Conservation (phyloP, 2,329 filamentous ascomycete genomes). For the Eurotiales sp. region DNA sequence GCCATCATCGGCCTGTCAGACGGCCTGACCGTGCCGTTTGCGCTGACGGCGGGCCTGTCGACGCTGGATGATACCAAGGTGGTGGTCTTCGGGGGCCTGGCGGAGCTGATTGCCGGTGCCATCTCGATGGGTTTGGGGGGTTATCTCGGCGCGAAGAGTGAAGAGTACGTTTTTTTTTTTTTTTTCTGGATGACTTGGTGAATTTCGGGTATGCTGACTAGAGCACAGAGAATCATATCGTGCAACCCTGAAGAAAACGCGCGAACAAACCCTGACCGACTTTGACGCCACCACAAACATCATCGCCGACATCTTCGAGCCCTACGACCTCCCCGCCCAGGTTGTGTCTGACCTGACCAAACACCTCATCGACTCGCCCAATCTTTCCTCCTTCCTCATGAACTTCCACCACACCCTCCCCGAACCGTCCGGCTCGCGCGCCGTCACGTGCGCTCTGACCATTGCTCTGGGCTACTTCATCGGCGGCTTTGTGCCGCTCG, state of each 20-base stretch:
- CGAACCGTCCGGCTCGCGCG: constrained; percentile 36
- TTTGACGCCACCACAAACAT: constrained; percentile 27
- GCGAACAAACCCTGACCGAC: constrained; percentile 28
- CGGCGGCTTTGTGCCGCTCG: constrained; percentile 47
- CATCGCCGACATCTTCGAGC: constrained; percentile 36
- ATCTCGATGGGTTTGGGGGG: constrained; percentile 76
- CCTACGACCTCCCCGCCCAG: constrained; percentile 35
- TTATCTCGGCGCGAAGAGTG: constrained; percentile 60
- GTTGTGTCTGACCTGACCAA: constrained; percentile 33
- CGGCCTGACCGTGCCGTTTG: constrained; percentile 75
- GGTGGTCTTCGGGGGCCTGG: constrained; percentile 68
- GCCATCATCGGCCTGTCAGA: constrained; percentile 74
- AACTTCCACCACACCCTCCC: constrained; percentile 40
- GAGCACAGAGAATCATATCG: constrained; percentile 34
- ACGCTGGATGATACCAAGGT: constrained; percentile 60
- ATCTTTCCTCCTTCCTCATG: constrained; percentile 38
- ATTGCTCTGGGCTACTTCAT: constrained; percentile 41
- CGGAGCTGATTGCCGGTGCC: constrained; percentile 70
- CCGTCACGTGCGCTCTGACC: constrained; percentile 35
- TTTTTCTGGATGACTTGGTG: background rate
- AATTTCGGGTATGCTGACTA: background rate
- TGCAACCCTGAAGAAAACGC: constrained; percentile 36
- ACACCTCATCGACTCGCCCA: constrained; percentile 34
- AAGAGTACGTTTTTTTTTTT: constrained; percentile 28
- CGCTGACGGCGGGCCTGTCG: constrained; percentile 67